A percentile compares a stretch with the other conserved stretches of the same genome.
Evolutionary conservation across 768 basidiomycete species (phyloP).

Genomic region (Lactifluus subvellereus): DNA sequence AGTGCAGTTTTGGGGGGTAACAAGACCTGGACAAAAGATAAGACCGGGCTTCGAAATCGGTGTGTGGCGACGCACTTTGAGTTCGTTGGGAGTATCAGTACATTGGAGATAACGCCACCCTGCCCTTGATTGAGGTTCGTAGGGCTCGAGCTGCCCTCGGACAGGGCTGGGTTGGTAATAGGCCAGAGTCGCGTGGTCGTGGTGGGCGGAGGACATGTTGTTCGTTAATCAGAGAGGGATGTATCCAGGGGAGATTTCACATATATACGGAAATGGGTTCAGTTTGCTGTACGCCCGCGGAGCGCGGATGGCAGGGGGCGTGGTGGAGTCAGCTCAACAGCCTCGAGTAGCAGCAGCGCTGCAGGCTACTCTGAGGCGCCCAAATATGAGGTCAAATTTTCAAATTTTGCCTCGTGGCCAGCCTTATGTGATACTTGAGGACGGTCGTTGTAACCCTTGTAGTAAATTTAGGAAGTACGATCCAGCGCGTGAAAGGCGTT

Average conservation of each 20-base stretch:
- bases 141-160: conserved; percentile 69
- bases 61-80: conserved; percentile 44
- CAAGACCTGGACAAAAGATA: conserved; percentile 46
- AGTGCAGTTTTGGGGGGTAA: conserved; percentile 61
- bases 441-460: background rate
- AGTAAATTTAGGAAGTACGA: background rate
- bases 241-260: background rate
- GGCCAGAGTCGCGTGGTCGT: conserved; percentile 34
- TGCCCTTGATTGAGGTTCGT: conserved; percentile 44
- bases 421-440: conserved; percentile 9
- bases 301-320: background rate
- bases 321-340: background rate
- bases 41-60: background rate
- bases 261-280: background rate
- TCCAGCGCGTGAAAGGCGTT: background rate
- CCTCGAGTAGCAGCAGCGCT: background rate
- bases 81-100: conserved; percentile 69
- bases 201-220: conserved; percentile 19
- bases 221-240: background rate
- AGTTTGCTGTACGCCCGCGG: background rate
- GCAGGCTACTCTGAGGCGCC: background rate
- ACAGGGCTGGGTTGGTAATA: conserved; percentile 60
- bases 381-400: conserved; percentile 1
- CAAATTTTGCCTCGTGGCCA: conserved; percentile 14
- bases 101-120: conserved; percentile 72